Conservation (phyloP, 2,329 filamentous ascomycete species). For the Hypocrella siamensis region DNA sequence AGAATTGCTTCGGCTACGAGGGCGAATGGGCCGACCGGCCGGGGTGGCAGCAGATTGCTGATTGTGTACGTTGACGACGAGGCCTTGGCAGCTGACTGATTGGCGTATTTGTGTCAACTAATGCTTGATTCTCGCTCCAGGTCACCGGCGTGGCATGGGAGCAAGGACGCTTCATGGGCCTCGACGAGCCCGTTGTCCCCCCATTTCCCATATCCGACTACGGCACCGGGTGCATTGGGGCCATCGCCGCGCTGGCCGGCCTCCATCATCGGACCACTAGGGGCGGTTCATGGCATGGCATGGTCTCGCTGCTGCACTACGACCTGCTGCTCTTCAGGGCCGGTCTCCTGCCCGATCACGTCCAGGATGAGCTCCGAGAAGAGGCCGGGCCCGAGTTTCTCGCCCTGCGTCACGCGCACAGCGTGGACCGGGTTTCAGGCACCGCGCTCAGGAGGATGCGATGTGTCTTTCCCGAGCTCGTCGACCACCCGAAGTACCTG, state of each 20-base stretch:
- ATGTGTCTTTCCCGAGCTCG: constrained; percentile 35
- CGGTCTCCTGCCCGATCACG: constrained; percentile 35
- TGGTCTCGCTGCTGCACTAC: constrained; percentile 50
- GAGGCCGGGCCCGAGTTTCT: constrained; percentile 38
- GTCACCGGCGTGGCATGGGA: constrained; percentile 42
- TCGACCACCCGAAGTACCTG: constrained; percentile 27
- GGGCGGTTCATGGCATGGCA: constrained; percentile 52
- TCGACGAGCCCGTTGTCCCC: constrained; percentile 48
- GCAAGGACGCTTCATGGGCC: constrained; percentile 46
- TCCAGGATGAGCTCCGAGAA: constrained; percentile 35
- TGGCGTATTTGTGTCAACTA: not conserved
- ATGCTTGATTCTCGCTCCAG: constrained; percentile 12
- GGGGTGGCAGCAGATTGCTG: constrained; percentile 60
- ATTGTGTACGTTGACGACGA: constrained; percentile 31
- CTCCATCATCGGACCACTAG: constrained; percentile 44
- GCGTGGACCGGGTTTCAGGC: constrained; percentile 49
- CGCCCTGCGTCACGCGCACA: constrained; percentile 41
- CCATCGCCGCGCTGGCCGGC: constrained; percentile 48
- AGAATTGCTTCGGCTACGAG: constrained; percentile 53
- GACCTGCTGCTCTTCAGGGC: constrained; percentile 48
- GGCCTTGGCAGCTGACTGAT: too few relatives aligned
- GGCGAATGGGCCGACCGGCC: constrained; percentile 45
- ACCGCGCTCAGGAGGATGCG: constrained; percentile 40
- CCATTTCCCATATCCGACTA: constrained; percentile 51
- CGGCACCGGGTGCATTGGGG: constrained; percentile 57